Evolutionary conservation across 495 filamentous ascomycete genomes (phyloP), one percentile per base, ranked within the genome.

Genomic region (Aspergillus olivimuriae): DNA sequence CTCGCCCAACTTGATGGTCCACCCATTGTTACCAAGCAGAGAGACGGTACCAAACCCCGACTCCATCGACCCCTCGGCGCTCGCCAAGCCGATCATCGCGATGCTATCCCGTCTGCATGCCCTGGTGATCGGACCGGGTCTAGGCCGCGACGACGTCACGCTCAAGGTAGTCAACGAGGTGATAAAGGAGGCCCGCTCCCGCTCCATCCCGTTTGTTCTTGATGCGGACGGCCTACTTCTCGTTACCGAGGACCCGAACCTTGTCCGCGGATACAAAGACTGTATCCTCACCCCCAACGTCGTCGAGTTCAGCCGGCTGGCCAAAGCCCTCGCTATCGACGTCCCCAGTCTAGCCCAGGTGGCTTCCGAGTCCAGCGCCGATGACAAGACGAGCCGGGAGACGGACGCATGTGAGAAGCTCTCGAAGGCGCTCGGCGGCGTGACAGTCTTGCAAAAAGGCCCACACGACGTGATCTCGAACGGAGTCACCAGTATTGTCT

Each of bases 1-100:
- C 72, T 97, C 94, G 26, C 92, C 92, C 8, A 96, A 97, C 66
- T 70, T 98, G 11, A 97, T 98, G 94, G 94, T 98, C 11, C 94
- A 97, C 60, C 94, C 92, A 2, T 75, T 94, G 38, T 89, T 98
- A 75, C 89, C 90, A 23, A 87, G 89, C 65, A 55, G 47, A 43
- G 50, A 61, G 46, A 55, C 77, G 60, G 58, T 74, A 55, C 53
- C 63, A 34, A 61, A 70, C 26, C 56, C 64, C 35, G 51, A 63
- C 14, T 61, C 64, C 10, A 60, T 60, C 22, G 72, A 78, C 53
- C 71, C 73, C 11, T 68, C 75, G 43, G 63, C 75, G 20, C 70
- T 96, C 41, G 82, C 87, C 12, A 55, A 64, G n/a, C 70, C 77
- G 31, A 86, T 96, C 49, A 77, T 91, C 53, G 73, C 65, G 39